Base-by-base conservation (phyloP, 441 rosid genomes). In the Croton setiger region DNA sequence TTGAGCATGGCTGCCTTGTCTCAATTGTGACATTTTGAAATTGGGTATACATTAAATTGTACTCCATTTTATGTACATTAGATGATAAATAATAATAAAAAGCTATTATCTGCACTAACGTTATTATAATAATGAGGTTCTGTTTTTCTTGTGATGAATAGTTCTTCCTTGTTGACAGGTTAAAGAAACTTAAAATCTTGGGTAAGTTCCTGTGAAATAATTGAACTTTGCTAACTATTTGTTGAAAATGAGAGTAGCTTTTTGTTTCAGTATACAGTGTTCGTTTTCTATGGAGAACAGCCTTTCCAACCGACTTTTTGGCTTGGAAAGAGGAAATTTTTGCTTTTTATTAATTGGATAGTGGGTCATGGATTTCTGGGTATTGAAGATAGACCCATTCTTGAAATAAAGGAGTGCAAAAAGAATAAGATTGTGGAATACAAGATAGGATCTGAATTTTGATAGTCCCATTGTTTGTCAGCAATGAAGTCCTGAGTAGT, bases 11-110 rank as follows among this genome's bases (percentile, higher is more conserved):
- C 61, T 36, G 3, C 39, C 10, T 72, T 49, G 23, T 60, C 39
- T 58, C 31, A 57, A 58, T 53, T 33, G 63, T 39, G 49, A 44
- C 72, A 49, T 27, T 47, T 58, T 39, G 18, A 43, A 15, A 51
- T 57, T 10, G 23, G 47, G 64, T 31, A 36, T 44, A 45, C 7
- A 12, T 41, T 67, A 2, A 21, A 1, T 14, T 3, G n/a, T 51
- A 15, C 31, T 39, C 2, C 9, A 7, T 55, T 2, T 63, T 33
- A 13, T 63, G 62, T 55, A 63, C 63, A 35, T 53, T 23, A 48
- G 31, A 37, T 3, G 36, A 43, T 18, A 15, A 17, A 37, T 33
- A 37, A 23, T 18, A 56, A 64, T 56, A 56, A 56, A 56, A 62
- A 15, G 39, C 49, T 49, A 51, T 20, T 48, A 27, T 58, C 21